phyloP scores from a whole-genome alignment of 2,329 filamentous ascomycete species.

The Fusarium buxicola region DNA sequence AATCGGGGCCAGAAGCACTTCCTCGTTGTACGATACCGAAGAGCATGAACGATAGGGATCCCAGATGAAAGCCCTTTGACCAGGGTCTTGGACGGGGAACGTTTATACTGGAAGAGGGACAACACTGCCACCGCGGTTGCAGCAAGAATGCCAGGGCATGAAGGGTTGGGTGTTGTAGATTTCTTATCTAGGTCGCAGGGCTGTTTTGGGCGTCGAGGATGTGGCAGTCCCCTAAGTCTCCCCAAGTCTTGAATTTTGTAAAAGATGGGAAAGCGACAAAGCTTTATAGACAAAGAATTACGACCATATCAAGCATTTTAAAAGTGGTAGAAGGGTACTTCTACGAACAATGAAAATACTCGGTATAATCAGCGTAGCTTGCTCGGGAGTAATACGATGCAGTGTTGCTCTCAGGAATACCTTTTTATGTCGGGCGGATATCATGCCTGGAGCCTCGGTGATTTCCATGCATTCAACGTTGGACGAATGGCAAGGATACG shows the following conservation, averaged over 20 bases:
- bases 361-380: neutral
- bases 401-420: too few relatives aligned
- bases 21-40: constrained; percentile 49
- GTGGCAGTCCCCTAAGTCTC: constrained; percentile 1
- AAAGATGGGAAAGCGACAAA: constrained; percentile 24
- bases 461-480: too few relatives aligned
- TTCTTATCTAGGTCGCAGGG: constrained; percentile 43
- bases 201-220: constrained; percentile 24
- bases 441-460: too few relatives aligned
- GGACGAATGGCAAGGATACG: neutral
- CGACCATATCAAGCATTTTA: constrained; percentile 19
- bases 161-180: constrained; percentile 40
- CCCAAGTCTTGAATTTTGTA: constrained; percentile 35
- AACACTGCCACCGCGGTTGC: constrained; percentile 4
- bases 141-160: constrained; percentile 24
- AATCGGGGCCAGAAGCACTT: constrained; percentile 41
- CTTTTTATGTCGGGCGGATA: too few relatives aligned
- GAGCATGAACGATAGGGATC: constrained; percentile 39
- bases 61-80: constrained; percentile 10
- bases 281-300: constrained; percentile 33
- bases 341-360: neutral
- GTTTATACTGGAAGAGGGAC: constrained; percentile 15
- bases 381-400: too few relatives aligned
- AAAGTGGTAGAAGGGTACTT: constrained; percentile 6
- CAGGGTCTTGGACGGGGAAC: constrained; percentile 25